Evolutionary conservation across 352 stramenopile genomes (phyloP).

Genomic region (Pythium rishiriense): DNA sequence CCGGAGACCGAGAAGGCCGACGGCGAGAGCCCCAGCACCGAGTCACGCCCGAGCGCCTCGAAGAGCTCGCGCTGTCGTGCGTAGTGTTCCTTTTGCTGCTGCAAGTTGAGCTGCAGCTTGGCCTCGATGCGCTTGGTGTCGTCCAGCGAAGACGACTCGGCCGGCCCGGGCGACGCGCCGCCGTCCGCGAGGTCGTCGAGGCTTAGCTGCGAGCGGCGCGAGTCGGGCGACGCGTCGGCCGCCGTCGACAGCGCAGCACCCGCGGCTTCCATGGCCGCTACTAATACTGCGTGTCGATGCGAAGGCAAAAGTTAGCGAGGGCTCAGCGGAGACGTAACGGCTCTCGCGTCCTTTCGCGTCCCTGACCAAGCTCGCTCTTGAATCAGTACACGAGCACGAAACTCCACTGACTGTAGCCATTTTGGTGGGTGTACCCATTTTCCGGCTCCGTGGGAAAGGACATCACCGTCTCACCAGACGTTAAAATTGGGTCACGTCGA

Average conservation of each 20-base stretch:
- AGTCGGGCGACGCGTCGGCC: constrained; percentile 14
- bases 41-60: constrained; percentile 43
- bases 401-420: too few relatives aligned
- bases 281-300: too few relatives aligned
- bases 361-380: neutral
- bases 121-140: constrained; percentile 43
- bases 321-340: neutral
- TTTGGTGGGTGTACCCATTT: too few relatives aligned
- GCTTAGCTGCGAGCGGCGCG: constrained; percentile 35
- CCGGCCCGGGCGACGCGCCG: constrained; percentile 1
- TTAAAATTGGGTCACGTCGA: too few relatives aligned
- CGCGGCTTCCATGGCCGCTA: neutral
- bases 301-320: neutral
- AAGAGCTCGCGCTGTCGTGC: constrained; percentile 59
- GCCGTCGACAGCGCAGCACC: neutral
- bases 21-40: constrained; percentile 19
- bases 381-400: constrained; percentile 10
- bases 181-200: constrained; percentile 48
- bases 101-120: constrained; percentile 52
- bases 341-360: neutral
- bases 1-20: constrained; percentile 27
- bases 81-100: constrained; percentile 64
- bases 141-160: constrained; percentile 11
- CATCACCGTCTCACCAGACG: too few relatives aligned
- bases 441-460: too few relatives aligned